Evolutionary conservation across 2,329 filamentous ascomycete genomes (phyloP), one percentile per base, ranked within the genome.

Genomic region (Neofusicoccum parvum): DNA sequence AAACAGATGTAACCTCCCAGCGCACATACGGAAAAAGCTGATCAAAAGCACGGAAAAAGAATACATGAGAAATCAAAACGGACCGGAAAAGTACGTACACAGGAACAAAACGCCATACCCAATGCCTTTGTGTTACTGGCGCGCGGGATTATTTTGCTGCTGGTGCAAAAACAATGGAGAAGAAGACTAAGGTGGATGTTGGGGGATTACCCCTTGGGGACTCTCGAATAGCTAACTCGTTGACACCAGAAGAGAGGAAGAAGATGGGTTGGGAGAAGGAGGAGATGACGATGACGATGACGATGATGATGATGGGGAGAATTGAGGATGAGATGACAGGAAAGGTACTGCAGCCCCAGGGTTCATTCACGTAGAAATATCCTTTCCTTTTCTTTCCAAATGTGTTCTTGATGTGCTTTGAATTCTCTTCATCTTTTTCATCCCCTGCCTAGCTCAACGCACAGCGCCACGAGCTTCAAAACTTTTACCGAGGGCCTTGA

Each of bases 361-460:
- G 23, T 5, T 34, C 46, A 53, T 20, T 53, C 50, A 53, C 50
- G 15, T 20, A 53, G 32, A 20, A 50, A 34, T 4, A 20, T 15
- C n/a, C 50, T 37, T 12, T 15, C n/a, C 17, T 20, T 39, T 20
- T 14, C 5, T 34, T 39, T 37, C 27, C 17, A 34, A 36, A 17
- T 34, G 17, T 54, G 32, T 36, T 12, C 34, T 41, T 41, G 51
- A 41, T 41, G 37, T 58, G 53, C 20, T 37, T 32, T 58, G 39
- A 37, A 46, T 34, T 49, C 11, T 59, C 41, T 43, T 46, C 41
- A 14, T 12, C 11, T 36, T 23, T 37, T 23, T 36, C 43, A 37
- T 39, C 27, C 56, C 56, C 39, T 60, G 56, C 41, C 56, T 46
- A 59, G 56, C 56, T 48, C 56, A 39, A 60, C 56, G 56, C 56